A percentile compares a stretch with the other conserved stretches of the same genome.
phyloP scores from a whole-genome alignment of 106 monocot genomes.

The Agapanthus africanus region DNA sequence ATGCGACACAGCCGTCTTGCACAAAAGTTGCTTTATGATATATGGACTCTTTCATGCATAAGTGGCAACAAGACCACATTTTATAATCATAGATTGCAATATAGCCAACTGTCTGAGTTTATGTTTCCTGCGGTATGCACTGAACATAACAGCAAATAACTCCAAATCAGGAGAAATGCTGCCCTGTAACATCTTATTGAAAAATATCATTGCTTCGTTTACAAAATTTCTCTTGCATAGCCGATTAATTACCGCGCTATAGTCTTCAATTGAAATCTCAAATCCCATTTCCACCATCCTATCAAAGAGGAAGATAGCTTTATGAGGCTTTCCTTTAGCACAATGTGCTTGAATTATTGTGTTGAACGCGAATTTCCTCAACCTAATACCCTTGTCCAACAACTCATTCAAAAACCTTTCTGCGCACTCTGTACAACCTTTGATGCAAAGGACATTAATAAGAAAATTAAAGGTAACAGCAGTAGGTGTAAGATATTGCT shows the following conservation, averaged over 20 bases:
- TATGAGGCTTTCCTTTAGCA: conserved; percentile 41
- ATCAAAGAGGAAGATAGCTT: conserved; percentile 48
- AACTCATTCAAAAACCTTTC: conserved; percentile 36
- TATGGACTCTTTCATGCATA: not conserved
- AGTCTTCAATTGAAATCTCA: conserved; percentile 47
- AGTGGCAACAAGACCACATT: conserved; percentile 25
- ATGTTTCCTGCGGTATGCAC: conserved; percentile 23
- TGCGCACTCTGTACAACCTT: conserved; percentile 22
- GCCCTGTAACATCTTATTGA: conserved; percentile 43
- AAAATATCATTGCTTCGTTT: conserved; percentile 36
- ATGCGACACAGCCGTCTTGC: not conserved
- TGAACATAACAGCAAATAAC: conserved; percentile 19
- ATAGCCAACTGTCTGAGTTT: conserved; percentile 17
- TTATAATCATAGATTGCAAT: conserved; percentile 38
- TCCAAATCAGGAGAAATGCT: conserved; percentile 57
- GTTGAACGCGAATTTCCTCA: conserved; percentile 66
- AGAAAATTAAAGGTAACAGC: conserved; percentile 65
- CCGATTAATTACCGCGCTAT: conserved; percentile 55
- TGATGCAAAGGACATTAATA: conserved; percentile 45
- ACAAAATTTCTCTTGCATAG: conserved; percentile 44
- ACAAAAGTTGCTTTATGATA: not conserved
- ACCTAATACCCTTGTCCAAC: conserved; percentile 22
- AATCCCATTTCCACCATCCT: conserved; percentile 47
- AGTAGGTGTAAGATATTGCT: conserved; percentile 27
- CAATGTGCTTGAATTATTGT: conserved; percentile 64